Conservation (phyloP, 345 rosid species). For the Camelina neglecta region DNA sequence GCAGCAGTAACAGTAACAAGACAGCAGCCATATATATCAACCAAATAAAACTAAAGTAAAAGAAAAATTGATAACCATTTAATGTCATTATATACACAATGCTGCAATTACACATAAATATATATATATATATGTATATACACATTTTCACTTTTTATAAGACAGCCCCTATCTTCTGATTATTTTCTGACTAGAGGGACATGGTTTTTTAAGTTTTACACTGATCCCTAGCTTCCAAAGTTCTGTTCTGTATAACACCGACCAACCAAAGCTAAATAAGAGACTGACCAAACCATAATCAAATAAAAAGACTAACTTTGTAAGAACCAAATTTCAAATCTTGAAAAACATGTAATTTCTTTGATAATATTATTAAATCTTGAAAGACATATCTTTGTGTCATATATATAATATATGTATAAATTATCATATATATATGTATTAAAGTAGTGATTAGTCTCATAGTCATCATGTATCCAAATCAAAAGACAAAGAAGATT, state of each 20-base stretch:
- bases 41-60: slow-evolving; percentile 32
- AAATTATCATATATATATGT: slow-evolving; percentile 27
- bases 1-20: slow-evolving; percentile 30
- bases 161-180: slow-evolving; percentile 39
- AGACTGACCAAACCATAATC: slow-evolving; percentile 4
- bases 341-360: slow-evolving; percentile 21
- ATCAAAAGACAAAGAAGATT: slow-evolving; percentile 65
- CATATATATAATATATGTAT: slow-evolving; percentile 33
- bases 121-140: neutral
- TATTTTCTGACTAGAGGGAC: slow-evolving; percentile 37
- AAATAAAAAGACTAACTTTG: neutral
- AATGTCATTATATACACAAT: slow-evolving; percentile 29
- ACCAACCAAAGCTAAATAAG: slow-evolving; percentile 26
- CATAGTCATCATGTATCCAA: slow-evolving; percentile 48
- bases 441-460: slow-evolving; percentile 10
- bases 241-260: slow-evolving; percentile 28
- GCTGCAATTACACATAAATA: neutral
- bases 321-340: slow-evolving; percentile 11
- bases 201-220: slow-evolving; percentile 37
- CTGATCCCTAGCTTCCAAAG: slow-evolving; percentile 37
- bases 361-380: slow-evolving; percentile 30
- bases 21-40: slow-evolving; percentile 43
- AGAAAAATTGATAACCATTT: slow-evolving; percentile 22
- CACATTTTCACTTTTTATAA: slow-evolving; percentile 35
- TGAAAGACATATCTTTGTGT: slow-evolving; percentile 31